A percentile compares a stretch with the other conserved stretches of the same genome.
phyloP scores from a whole-genome alignment of 2,329 filamentous ascomycete genomes.

The Fusarium falciforme region DNA sequence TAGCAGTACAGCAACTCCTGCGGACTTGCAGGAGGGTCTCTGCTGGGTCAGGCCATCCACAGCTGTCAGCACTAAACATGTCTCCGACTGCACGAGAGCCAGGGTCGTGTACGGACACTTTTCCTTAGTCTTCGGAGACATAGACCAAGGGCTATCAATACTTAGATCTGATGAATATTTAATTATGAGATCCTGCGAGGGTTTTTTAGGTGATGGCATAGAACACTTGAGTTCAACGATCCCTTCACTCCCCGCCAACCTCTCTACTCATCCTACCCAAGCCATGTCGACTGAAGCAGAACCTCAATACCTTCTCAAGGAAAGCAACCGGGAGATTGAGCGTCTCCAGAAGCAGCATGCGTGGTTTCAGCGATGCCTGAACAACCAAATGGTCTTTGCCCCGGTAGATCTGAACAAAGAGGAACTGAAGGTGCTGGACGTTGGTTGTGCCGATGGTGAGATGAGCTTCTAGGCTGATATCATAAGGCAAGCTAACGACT shows the following conservation, averaged over 20 bases:
- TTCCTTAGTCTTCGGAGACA: not conserved
- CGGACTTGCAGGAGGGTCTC: not conserved
- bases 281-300: not conserved
- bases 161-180: not conserved
- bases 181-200: not conserved
- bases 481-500: accelerated
- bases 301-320: constrained; percentile 11
- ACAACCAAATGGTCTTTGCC: constrained; percentile 12
- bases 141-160: not conserved
- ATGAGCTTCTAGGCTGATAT: accelerated
- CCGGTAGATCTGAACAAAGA: not conserved
- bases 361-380: constrained; percentile 23
- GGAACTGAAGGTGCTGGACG: constrained; percentile 9
- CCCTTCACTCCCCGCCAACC: not conserved
- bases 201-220: not conserved
- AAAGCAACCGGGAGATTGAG: constrained; percentile 10
- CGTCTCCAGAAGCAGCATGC: constrained; percentile 23
- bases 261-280: not conserved
- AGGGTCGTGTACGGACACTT: not conserved
- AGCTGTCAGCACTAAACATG: not conserved
- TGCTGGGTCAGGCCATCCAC: not conserved
- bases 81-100: not conserved
- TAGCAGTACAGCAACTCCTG: not conserved
- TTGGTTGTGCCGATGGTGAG: constrained; percentile 25
- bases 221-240: not conserved